Base-by-base conservation (phyloP, 306 rosid species). In the Pterocarpus macrocarpus region DNA sequence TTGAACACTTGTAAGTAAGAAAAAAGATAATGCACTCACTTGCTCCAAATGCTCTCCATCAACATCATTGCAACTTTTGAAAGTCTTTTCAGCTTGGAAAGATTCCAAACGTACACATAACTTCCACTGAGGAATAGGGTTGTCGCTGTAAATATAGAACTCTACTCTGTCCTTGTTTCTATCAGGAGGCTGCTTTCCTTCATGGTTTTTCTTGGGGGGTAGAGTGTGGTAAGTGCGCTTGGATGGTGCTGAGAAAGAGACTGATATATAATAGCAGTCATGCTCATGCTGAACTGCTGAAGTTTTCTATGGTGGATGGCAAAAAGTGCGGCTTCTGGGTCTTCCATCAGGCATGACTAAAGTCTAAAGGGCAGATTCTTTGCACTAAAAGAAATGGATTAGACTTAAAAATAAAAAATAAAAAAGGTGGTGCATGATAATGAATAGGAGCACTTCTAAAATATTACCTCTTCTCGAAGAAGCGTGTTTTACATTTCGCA, bases 11-110 rank as follows among this genome's bases (percentile, higher is more conserved):
- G 30, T 12, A 43, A 63, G 69, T 10, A 72, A 15, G 14, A 44
- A 77, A 43, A 78, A 28, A 45, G 75, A 56, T 71, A 66, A 67
- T 32, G 80, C 44, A 53, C 12, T 66, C 61, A 66, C 4, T 15
- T 66, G 63, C 39, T 79, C 45, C 15, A 33, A 79, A 74, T 69
- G 74, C 22, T 75, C 64, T 69, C 15, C 57, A 69, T 84, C 56
- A 75, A 69, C 75, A 84, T 84, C 41, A 84, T 84, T 75, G 73
- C 81, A 69, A 84, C 78, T 84, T 84, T 84, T 74, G 84, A 84
- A 79, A 80, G 79, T 80, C 82, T 39, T 79, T 52, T 79, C 70
- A 68, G 61, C 17, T 39, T 34, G 10, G 28, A 62, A 59, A 84
- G 84, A 79, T 74, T 84, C 82, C 79, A 63, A 80, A 64, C 61